These are phyloP conservation scores for Neltuma alba DNA, from an alignment of 306 rosid species.

Conservation along the genomic window DNA sequence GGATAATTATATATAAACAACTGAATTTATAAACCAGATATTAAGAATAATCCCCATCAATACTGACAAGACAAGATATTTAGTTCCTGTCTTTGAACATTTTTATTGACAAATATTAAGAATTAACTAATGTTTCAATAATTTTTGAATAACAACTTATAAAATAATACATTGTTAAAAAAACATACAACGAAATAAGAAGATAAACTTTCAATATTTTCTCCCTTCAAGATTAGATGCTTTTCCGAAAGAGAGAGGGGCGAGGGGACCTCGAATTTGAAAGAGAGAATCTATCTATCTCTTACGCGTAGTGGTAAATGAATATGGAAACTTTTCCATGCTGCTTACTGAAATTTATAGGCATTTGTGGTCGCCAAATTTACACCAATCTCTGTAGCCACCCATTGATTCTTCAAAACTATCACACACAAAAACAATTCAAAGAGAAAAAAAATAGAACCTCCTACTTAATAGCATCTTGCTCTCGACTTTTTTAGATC, in stretches of 20 bases:
- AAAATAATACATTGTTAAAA: background rate
- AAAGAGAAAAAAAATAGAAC: conserved; percentile 20
- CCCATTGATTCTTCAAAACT: conserved; percentile 36
- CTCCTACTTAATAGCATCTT: conserved; percentile 47
- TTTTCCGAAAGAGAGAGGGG: background rate
- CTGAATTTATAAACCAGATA: background rate
- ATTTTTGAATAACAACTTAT: background rate
- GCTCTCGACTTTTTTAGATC: conserved; percentile 50
- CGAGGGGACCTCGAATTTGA: conserved; percentile 12
- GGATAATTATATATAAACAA: background rate
- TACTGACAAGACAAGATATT: background rate
- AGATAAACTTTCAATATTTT: background rate
- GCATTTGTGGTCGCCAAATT: conserved; percentile 52
- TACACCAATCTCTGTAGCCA: conserved; percentile 45
- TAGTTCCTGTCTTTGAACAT: background rate
- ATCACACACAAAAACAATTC: conserved; percentile 12
- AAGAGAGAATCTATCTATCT: conserved; percentile 13
- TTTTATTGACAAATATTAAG: background rate
- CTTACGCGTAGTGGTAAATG: background rate
- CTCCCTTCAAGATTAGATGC: conserved; percentile 4
- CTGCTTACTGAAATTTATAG: conserved; percentile 10
- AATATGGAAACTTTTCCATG: background rate
- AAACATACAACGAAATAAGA: background rate
- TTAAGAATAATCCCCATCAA: background rate
- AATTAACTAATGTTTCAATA: background rate